Evolutionary conservation across 179 eudicot species (phyloP).

Genomic region (Patellifolia procumbens): DNA sequence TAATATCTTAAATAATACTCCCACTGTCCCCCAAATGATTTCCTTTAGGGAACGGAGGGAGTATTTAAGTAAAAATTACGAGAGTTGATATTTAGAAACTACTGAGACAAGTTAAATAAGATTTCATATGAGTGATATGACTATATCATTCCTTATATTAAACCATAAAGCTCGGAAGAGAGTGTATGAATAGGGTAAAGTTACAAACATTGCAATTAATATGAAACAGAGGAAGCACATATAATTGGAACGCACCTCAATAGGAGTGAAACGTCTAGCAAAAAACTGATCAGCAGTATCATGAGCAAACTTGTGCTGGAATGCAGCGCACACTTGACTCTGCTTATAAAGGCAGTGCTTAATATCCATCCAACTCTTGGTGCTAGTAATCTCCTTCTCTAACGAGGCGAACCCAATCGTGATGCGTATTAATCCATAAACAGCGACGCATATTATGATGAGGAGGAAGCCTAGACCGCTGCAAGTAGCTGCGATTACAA

Average conservation of each 20-base stretch:
- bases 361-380: not conserved
- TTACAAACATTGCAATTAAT: not conserved
- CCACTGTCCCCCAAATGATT: too few relatives aligned
- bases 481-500: not conserved
- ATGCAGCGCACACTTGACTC: not conserved
- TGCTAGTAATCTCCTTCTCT: not conserved
- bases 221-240: not conserved
- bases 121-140: too few relatives aligned
- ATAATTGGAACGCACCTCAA: not conserved
- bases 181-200: too few relatives aligned
- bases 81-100: too few relatives aligned
- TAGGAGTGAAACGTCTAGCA: not conserved
- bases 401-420: not conserved
- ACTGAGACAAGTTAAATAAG: too few relatives aligned
- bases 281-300: slow-evolving; percentile 7
- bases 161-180: not conserved
- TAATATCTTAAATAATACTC: too few relatives aligned
- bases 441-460: not conserved
- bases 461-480: not conserved
- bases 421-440: not conserved
- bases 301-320: not conserved
- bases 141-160: too few relatives aligned
- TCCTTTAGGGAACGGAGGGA: too few relatives aligned
- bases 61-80: too few relatives aligned
- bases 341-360: not conserved